Conservation (phyloP, 2,329 filamentous ascomycete genomes). For the Pseudophaeomoniella oleicola region DNA sequence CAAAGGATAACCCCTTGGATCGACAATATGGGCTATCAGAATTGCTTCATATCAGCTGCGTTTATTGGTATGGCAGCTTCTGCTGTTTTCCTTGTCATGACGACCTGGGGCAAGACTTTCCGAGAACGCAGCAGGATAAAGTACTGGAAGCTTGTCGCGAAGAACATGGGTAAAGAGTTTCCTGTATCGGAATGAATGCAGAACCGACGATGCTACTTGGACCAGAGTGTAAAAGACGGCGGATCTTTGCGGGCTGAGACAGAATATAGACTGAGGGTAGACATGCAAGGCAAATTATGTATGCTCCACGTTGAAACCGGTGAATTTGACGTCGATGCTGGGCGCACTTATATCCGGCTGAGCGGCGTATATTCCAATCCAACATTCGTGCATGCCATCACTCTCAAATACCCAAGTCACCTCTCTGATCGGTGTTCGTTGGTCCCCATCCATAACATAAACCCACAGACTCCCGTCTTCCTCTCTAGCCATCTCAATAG, state of each 20-base stretch:
- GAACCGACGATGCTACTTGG: too few species aligned
- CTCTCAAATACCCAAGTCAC: not conserved
- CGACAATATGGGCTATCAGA: slow-evolving; percentile 25
- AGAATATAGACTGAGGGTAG: too few species aligned
- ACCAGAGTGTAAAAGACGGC: too few species aligned
- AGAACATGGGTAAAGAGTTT: slow-evolving; percentile 19
- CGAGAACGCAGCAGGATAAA: slow-evolving; percentile 18
- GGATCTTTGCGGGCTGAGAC: too few species aligned
- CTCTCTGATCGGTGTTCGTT: not conserved
- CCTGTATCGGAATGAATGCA: too few species aligned
- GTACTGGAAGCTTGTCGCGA: slow-evolving; percentile 22
- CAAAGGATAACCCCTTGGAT: slow-evolving; percentile 35
- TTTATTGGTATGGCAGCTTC: slow-evolving; percentile 22
- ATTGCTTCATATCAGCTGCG: slow-evolving; percentile 28
- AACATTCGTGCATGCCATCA: not conserved
- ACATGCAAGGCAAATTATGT: too few species aligned
- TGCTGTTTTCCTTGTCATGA: slow-evolving; percentile 24
- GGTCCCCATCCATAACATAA: not conserved
- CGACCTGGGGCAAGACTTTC: slow-evolving; percentile 22
- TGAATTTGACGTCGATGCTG: too few species aligned
- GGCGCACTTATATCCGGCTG: too few species aligned
- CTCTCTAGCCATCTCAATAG: not conserved
- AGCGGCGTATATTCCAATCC: not conserved
- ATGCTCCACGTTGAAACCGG: too few species aligned
- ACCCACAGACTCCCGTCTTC: not conserved